Percentiles rank a stretch among this genome's conserved stretches.
These are phyloP conservation scores for Coleophoma crateriformis DNA, from an alignment of 2,329 filamentous ascomycete genomes.

Conservation along the genomic window DNA sequence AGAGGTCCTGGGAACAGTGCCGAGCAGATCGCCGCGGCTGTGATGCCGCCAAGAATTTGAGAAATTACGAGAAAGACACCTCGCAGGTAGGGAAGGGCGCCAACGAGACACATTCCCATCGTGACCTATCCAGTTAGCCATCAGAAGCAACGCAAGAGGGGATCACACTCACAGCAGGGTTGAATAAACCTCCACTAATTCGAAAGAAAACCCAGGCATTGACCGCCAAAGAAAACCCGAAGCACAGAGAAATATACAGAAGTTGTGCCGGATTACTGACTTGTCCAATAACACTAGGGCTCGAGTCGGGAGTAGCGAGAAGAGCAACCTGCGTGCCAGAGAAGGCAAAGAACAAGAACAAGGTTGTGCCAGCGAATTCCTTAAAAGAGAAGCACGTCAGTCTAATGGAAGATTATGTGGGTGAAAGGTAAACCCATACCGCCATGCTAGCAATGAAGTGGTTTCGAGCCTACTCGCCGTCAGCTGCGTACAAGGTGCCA, in stretches of 20 bases:
- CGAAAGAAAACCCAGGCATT: constrained; percentile 51
- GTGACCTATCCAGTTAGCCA: constrained; percentile 22
- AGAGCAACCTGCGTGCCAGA: constrained; percentile 17
- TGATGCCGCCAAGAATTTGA: constrained; percentile 28
- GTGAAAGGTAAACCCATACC: constrained; percentile 6
- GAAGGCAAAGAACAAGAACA: constrained; percentile 24
- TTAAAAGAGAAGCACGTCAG: background rate
- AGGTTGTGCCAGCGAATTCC: constrained; percentile 11
- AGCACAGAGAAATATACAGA: constrained; percentile 22
- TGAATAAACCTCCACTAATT: constrained; percentile 44
- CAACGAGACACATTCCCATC: constrained; percentile 30
- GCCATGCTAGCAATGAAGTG: constrained; percentile 16
- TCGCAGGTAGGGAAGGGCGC: constrained; percentile 27
- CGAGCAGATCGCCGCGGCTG: constrained; percentile 34
- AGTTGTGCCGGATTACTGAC: constrained; percentile 32
- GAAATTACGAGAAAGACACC: constrained; percentile 25
- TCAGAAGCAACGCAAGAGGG: background rate
- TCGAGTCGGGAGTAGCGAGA: constrained; percentile 17
- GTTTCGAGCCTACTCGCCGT: constrained; percentile 10
- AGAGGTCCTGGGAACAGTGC: constrained; percentile 38
- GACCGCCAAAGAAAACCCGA: constrained; percentile 33
- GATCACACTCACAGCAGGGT: constrained; percentile 33
- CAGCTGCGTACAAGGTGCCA: background rate
- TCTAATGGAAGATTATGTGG: background rate
- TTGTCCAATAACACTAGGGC: constrained; percentile 31